Percentiles rank a stretch among this genome's conserved stretches.
Evolutionary conservation across 139 green algal species (phyloP).

Genomic region (Chlamydomonas asymmetrica): DNA sequence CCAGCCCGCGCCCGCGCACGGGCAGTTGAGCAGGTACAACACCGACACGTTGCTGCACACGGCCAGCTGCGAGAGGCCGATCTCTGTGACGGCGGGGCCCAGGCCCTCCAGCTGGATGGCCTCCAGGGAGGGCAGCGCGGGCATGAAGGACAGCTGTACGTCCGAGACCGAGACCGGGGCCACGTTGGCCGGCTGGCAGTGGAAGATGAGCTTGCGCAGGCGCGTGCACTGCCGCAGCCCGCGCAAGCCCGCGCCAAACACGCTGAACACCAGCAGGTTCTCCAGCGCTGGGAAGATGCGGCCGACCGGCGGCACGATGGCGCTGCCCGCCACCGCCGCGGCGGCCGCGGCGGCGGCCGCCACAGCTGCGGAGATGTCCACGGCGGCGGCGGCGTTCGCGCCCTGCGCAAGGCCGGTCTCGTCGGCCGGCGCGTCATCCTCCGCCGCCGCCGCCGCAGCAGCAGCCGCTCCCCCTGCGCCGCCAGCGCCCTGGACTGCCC

Average conservation of each 20-base stretch:
- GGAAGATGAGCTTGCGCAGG: constrained; percentile 6
- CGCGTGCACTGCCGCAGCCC: not conserved
- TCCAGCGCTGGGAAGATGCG: constrained; percentile 4
- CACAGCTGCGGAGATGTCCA: no score
- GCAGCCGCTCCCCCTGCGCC: no score
- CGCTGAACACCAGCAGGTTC: not conserved
- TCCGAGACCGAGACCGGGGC: not conserved
- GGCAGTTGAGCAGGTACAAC: not conserved
- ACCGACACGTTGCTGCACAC: constrained; percentile 1
- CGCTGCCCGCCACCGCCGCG: no score
- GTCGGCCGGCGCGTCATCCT: no score
- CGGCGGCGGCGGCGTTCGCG: no score
- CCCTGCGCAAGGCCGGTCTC: no score
- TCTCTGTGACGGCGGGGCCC: not conserved
- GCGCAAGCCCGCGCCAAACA: not conserved
- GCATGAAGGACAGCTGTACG: not conserved
- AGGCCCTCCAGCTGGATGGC: constrained; percentile 14
- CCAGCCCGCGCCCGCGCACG: not conserved
- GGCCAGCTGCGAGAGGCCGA: not conserved
- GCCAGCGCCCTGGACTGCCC: no score
- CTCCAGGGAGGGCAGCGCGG: constrained; percentile 1
- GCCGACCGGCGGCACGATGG: not conserved
- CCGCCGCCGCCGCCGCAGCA: no score
- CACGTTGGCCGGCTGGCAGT: not conserved
- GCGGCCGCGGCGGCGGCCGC: not conserved